Base-by-base conservation (phyloP, 2,329 filamentous ascomycete species). In the Sporothrix brasiliensis region DNA sequence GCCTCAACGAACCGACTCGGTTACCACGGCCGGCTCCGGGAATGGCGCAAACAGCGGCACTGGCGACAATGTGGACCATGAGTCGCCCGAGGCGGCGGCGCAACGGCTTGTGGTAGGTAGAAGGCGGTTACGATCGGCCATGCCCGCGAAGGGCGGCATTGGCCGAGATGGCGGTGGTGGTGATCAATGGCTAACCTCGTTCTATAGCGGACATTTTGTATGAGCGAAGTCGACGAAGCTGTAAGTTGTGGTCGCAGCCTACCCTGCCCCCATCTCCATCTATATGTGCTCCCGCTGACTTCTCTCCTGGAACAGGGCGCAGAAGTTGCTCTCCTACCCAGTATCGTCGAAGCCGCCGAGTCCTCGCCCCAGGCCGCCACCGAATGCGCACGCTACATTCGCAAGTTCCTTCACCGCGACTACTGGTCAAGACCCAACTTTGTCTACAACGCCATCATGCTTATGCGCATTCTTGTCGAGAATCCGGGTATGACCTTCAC, bases 391-490 rank as follows among this genome's bases (percentile, higher is more conserved):
- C 83, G 87, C 74, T 84, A 91, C 74, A 92, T 98, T 77, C 91
- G 92, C 78, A 94, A 92, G 79, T 94, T 90, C 79, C 83, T 99
- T 72, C 86, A 88, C 75, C 90, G 89, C 74, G 91, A 94, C 60
- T 89, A 92, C 80, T 88, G 80, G 75, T 78, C 80, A 34, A 83
- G 83, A 60, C 84, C 92, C 11, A 89, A 91, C 76, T 89, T 90
- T 75, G 94, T 98, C 80, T 98, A 97, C 85, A 97, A 98, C 81
- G 91, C 93, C 73, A 89, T 98, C 77, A 98, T 98, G 95, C 87
- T 99, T 70, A 85, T 96, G 75, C 91, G 94, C 73, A 99, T 99
- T 77, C 83, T 99, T 74, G 86, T 89, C 75, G 94, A 98, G 79
- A 97, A 99, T 78, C 95, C 95, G 0, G 94, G 94, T 41, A 86